Conservation (phyloP, 768 basidiomycete species). For the Amanita phalloides region DNA sequence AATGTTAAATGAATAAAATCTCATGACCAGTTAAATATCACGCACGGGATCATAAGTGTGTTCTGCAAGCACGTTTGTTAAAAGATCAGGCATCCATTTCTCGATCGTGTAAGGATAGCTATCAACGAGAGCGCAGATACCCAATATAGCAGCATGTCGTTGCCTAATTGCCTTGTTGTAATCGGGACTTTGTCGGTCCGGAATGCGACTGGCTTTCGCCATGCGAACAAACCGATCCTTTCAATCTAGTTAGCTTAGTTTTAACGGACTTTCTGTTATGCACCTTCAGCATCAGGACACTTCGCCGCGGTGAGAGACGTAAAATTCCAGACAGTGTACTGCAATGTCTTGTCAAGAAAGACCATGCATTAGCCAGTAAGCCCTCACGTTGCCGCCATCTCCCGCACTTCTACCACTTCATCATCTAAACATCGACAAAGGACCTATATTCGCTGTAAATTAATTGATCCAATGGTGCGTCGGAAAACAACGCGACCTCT, state of each 20-base stretch:
- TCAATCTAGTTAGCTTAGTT: not conserved
- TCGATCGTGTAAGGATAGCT: constrained; percentile 96
- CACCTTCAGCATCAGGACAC: constrained; percentile 65
- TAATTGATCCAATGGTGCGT: not conserved
- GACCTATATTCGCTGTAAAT: constrained; percentile 30
- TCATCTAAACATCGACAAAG: constrained; percentile 76
- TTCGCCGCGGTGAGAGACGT: constrained; percentile 69
- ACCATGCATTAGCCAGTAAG: not conserved
- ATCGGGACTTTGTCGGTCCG: constrained; percentile 45
- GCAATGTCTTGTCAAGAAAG: not conserved
- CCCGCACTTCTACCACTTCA: constrained; percentile 81
- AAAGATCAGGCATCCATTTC: constrained; percentile 82
- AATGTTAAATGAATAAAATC: constrained; percentile 8
- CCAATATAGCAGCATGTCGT: constrained; percentile 85
- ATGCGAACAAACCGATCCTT: constrained; percentile 76
- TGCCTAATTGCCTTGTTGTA: constrained; percentile 68
- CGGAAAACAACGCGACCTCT: constrained; percentile 38
- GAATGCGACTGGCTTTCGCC: constrained; percentile 57
- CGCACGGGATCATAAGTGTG: constrained; percentile 79
- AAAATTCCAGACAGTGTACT: constrained; percentile 78
- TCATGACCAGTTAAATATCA: constrained; percentile 3
- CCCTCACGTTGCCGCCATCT: constrained; percentile 77
- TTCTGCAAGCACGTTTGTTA: constrained; percentile 69
- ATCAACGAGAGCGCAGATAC: constrained; percentile 88
- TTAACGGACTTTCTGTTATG: not conserved